Conservation (phyloP, 192 early-diverging fungal genomes). For the Umbelopsis isabellina region DNA sequence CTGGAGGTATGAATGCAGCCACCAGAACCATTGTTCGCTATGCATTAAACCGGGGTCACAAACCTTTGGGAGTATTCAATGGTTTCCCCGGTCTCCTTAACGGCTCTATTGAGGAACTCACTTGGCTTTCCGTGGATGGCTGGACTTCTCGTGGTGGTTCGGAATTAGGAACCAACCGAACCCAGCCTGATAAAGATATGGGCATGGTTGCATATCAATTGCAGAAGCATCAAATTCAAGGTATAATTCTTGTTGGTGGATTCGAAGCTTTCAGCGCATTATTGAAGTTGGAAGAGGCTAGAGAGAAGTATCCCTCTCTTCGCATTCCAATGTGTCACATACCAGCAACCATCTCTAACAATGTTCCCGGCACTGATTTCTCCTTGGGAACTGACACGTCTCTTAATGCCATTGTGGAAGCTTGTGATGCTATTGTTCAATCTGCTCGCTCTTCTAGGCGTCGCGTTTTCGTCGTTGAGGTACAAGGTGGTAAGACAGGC, state of each 20-base stretch:
- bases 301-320: constrained; percentile 86
- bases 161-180: constrained; percentile 91
- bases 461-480: constrained; percentile 96
- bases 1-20: constrained; percentile 97
- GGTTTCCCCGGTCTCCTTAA: constrained; percentile 89
- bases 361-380: constrained; percentile 96
- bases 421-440: constrained; percentile 90
- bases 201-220: constrained; percentile 91
- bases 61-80: constrained; percentile 84
- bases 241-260: constrained; percentile 89
- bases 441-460: constrained; percentile 88
- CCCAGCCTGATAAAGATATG: constrained; percentile 81
- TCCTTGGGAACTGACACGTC: constrained; percentile 93
- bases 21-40: constrained; percentile 87
- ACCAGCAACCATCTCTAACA: constrained; percentile 96
- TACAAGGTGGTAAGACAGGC: constrained; percentile 94
- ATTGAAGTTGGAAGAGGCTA: constrained; percentile 69
- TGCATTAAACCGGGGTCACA: constrained; percentile 87
- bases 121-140: constrained; percentile 84
- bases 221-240: constrained; percentile 89
- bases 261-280: constrained; percentile 91
- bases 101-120: constrained; percentile 75
- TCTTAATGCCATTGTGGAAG: constrained; percentile 88
- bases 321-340: constrained; percentile 92
- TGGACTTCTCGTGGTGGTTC: constrained; percentile 93